phyloP scores from a whole-genome alignment of 2,329 filamentous ascomycete species.

The Elsinoe batatas region DNA sequence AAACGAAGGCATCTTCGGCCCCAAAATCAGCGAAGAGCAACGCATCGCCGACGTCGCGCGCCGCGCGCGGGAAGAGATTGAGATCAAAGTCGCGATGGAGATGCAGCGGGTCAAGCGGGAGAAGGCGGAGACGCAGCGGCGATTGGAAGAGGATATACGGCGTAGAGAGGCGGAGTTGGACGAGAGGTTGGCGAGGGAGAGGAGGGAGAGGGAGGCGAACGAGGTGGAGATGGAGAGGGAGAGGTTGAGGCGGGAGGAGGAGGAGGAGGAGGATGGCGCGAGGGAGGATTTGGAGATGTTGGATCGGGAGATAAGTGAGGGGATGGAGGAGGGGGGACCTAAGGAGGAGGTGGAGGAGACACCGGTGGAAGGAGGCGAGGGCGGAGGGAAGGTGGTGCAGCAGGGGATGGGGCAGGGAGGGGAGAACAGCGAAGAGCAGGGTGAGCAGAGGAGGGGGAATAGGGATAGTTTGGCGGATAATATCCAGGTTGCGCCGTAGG shows the following conservation, averaged over 20 bases:
- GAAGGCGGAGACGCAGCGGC: slow-evolving; percentile 1
- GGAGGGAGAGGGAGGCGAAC: neutral
- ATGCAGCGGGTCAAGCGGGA: neutral
- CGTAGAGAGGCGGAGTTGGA: neutral
- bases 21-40: slow-evolving; percentile 4
- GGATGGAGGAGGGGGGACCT: neutral
- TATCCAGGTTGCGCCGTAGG: slow-evolving; percentile 1
- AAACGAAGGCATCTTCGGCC: slow-evolving; percentile 4
- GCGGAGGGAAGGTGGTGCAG: neutral
- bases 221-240: neutral
- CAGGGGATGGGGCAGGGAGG: neutral
- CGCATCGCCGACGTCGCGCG: neutral
- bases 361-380: neutral
- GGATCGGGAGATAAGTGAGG: slow-evolving; percentile 6
- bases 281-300: slow-evolving; percentile 11
- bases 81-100: neutral
- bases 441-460: neutral
- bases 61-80: neutral
- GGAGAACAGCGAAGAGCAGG: neutral
- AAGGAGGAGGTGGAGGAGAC: no score
- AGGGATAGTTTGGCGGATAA: neutral
- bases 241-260: slow-evolving; percentile 1
- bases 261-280: neutral
- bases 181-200: neutral
- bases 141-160: neutral